Conservation (phyloP, 495 filamentous ascomycete species). For the Penicillium fimorum region DNA sequence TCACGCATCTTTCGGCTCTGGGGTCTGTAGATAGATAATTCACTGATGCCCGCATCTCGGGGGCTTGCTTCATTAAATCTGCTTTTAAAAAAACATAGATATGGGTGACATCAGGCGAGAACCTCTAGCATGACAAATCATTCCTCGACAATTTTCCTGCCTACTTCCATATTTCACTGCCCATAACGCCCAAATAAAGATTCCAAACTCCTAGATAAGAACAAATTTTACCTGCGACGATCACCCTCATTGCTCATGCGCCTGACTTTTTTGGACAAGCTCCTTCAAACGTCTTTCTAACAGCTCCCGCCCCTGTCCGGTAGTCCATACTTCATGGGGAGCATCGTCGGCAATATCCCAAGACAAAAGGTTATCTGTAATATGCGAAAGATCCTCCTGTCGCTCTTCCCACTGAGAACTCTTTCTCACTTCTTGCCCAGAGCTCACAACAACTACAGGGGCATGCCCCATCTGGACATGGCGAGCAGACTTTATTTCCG, state of each 20-base stretch:
- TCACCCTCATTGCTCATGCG: neutral
- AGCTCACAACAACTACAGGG: conserved; percentile 79
- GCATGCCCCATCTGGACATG: conserved; percentile 73
- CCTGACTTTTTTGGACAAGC: conserved; percentile 47
- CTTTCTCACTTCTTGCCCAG: conserved; percentile 56
- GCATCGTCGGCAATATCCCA: conserved; percentile 88
- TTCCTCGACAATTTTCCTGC: neutral
- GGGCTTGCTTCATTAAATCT: neutral
- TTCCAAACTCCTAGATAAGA: neutral
- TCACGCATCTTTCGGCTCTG: neutral
- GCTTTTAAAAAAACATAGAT: too few relatives aligned
- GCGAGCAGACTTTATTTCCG: conserved; percentile 72
- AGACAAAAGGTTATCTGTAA: conserved; percentile 70
- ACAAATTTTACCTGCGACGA: neutral
- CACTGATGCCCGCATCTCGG: neutral
- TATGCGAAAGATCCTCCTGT: conserved; percentile 76
- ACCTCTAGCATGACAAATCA: too few relatives aligned
- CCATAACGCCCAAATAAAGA: neutral
- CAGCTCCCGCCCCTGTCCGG: conserved; percentile 59
- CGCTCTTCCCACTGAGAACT: conserved; percentile 71
- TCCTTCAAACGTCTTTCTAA: conserved; percentile 68
- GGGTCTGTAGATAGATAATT: neutral
- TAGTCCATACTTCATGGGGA: conserved; percentile 83
- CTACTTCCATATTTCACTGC: neutral
- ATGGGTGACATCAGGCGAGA: neutral